phyloP scores from a whole-genome alignment of 768 basidiomycete species.

The Collybia sordida region DNA sequence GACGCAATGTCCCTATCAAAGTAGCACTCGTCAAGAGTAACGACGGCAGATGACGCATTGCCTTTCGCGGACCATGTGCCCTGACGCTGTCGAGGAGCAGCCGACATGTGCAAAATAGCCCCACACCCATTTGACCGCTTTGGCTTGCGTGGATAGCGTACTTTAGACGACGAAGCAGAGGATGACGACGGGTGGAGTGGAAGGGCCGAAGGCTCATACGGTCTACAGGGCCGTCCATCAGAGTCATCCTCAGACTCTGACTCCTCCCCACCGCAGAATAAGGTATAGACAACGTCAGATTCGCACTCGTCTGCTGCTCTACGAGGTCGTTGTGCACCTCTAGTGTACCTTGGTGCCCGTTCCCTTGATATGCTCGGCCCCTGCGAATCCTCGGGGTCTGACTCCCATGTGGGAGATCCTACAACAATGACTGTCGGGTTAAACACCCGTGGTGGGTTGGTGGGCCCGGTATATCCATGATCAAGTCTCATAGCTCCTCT shows the following conservation, averaged over 20 bases:
- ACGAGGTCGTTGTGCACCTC: slow-evolving; percentile 9
- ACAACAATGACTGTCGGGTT: slow-evolving; percentile 14
- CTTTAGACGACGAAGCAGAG: slow-evolving; percentile 5
- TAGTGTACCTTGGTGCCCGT: slow-evolving; percentile 3
- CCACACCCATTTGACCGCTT: slow-evolving; percentile 56
- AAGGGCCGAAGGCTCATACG: slow-evolving; percentile 16
- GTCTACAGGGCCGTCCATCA: slow-evolving; percentile 3
- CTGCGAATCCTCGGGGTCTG: slow-evolving; percentile 14
- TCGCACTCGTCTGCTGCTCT: slow-evolving; percentile 18
- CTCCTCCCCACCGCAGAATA: slow-evolving; percentile 42
- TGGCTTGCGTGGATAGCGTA: slow-evolving; percentile 5
- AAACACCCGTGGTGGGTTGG: slow-evolving; percentile 2
- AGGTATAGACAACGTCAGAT: slow-evolving; percentile 25
- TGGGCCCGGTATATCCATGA: slow-evolving; percentile 18
- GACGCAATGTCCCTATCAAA: slow-evolving; percentile 50
- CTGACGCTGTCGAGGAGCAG: slow-evolving; percentile 49
- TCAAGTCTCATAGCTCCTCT: slow-evolving; percentile 72
- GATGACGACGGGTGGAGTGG: slow-evolving; percentile 9
- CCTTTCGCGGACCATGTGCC: slow-evolving; percentile 61
- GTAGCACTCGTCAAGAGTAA: slow-evolving; percentile 56
- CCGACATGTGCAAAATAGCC: slow-evolving; percentile 54
- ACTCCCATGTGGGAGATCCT: slow-evolving; percentile 26
- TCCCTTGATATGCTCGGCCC: not conserved
- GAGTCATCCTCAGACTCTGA: slow-evolving; percentile 10
- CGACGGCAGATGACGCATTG: slow-evolving; percentile 51